Evolutionary conservation across 2,329 filamentous ascomycete genomes (phyloP), one percentile per base, ranked within the genome.

Genomic region (Fusarium tricinctum): DNA sequence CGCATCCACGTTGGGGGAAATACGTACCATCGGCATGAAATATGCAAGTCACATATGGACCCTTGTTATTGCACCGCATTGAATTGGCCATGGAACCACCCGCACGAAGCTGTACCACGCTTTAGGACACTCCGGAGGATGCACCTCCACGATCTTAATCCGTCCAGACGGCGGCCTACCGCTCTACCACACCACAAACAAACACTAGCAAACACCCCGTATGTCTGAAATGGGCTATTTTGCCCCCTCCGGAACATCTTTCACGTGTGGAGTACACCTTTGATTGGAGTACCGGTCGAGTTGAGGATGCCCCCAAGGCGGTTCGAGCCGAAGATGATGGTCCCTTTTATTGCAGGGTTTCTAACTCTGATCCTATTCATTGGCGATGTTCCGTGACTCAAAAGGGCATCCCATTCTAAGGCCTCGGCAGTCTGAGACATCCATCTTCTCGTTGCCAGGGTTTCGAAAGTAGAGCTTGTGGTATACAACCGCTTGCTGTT

Each of bases 121-220:
- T 66, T 73, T 72, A 51, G 71, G 71, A 64, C 50, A 69, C n/a
- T 40, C 63, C 71, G 71, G 71, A 73, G 57, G 61, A 54, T 58
- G 42, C 49, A 56, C 67, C 59, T 73, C 71, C 71, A 73, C 59
- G 50, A 58, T 69, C 57, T 39, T 39, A 68, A 69, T 69, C 69
- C 54, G 68, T 62, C 57, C 23, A 55, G 17, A n/a, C 35, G n/a
- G 17, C 35, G 35, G 33, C 39, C 47, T 48, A 48, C 30, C 26
- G 19, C n/a, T 52, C 49, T 43, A 59, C 51, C 51, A 35, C 33
- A 52, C 32, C 44, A 55, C 44, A 49, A 47, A 38, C 19, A 55
- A 46, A 55, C 28, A 39, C 30, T 33, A 22, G 30, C 33, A 33
- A 30, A 45, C 63, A 63, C 70, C 68, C 66, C 66, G 70, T 70